These are phyloP conservation scores for Litchi chinensis DNA, from an alignment of 345 rosid species.

Conservation along the genomic window DNA sequence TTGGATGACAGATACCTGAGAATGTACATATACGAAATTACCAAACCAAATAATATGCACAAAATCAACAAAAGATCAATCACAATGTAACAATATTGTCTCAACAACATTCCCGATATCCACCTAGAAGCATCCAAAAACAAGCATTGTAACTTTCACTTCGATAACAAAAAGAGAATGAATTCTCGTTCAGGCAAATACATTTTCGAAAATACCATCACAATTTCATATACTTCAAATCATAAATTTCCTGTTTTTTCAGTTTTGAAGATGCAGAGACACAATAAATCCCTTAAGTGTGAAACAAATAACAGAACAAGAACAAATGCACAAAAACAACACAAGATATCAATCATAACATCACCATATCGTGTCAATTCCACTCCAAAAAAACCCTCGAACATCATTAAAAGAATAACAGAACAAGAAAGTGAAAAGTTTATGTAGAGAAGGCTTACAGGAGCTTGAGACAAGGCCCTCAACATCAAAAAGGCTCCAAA, in stretches of 20 bases:
- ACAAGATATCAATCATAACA: too few relatives aligned
- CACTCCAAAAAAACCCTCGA: too few relatives aligned
- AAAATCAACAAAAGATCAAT: slow-evolving; percentile 9
- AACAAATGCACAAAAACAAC: too few relatives aligned
- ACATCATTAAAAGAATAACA: neutral
- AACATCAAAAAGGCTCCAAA: slow-evolving; percentile 91
- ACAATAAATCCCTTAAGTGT: neutral
- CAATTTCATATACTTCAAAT: neutral
- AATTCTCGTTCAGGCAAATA: neutral
- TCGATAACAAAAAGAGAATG: neutral
- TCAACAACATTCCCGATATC: neutral
- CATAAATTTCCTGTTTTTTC: neutral
- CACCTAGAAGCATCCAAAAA: neutral
- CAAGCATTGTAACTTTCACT: neutral
- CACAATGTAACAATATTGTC: neutral
- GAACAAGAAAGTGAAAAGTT: neutral
- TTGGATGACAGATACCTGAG: slow-evolving; percentile 91
- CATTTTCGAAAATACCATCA: neutral
- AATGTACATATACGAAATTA: slow-evolving; percentile 20
- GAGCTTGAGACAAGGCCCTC: slow-evolving; percentile 85
- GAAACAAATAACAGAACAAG: neutral
- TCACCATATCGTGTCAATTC: too few relatives aligned
- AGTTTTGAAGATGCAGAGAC: neutral
- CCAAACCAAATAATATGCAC: slow-evolving; percentile 7
- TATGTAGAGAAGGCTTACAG: slow-evolving; percentile 52